phyloP scores from a whole-genome alignment of 495 filamentous ascomycete species.

The Podospora appendiculata region DNA sequence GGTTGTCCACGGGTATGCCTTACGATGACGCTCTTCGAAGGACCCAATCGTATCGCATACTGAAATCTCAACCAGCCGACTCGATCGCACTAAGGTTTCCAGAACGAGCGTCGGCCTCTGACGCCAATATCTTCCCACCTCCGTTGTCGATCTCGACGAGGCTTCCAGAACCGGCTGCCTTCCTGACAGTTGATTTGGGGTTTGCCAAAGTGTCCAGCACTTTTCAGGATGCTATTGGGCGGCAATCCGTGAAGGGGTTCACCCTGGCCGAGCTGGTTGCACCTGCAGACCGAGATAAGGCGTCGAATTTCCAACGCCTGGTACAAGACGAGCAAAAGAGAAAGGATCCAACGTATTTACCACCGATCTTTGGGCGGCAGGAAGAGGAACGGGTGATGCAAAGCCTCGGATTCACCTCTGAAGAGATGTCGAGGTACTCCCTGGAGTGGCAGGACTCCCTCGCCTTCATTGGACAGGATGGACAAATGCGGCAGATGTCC shows the following conservation, averaged over 20 bases:
- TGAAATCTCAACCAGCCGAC: conserved; percentile 51
- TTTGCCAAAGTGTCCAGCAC: conserved; percentile 44
- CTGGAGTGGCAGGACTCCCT: conserved; percentile 41
- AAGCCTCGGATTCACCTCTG: conserved; percentile 35
- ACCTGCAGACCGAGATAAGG: conserved; percentile 41
- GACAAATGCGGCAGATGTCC: conserved; percentile 32
- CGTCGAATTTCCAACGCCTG: conserved; percentile 35
- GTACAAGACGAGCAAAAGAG: conserved; percentile 42
- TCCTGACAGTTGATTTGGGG: conserved; percentile 47
- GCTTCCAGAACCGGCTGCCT: conserved; percentile 40
- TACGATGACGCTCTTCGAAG: conserved; percentile 43
- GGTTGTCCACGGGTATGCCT: conserved; percentile 23
- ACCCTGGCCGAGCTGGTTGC: conserved; percentile 43
- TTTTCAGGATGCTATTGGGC: conserved; percentile 44
- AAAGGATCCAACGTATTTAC: conserved; percentile 47
- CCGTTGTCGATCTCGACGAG: conserved; percentile 35
- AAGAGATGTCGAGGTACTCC: conserved; percentile 37
- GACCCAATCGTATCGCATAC: conserved; percentile 45
- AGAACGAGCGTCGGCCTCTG: conserved; percentile 32
- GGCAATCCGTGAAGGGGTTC: conserved; percentile 28
- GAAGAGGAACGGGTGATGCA: conserved; percentile 43
- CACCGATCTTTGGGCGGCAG: conserved; percentile 42
- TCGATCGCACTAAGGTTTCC: conserved; percentile 37
- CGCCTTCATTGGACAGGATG: conserved; percentile 39
- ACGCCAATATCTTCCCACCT: conserved; percentile 40